Conservation (phyloP, 192 early-diverging fungal species). For the Gaertneriomyces semiglobifer region DNA sequence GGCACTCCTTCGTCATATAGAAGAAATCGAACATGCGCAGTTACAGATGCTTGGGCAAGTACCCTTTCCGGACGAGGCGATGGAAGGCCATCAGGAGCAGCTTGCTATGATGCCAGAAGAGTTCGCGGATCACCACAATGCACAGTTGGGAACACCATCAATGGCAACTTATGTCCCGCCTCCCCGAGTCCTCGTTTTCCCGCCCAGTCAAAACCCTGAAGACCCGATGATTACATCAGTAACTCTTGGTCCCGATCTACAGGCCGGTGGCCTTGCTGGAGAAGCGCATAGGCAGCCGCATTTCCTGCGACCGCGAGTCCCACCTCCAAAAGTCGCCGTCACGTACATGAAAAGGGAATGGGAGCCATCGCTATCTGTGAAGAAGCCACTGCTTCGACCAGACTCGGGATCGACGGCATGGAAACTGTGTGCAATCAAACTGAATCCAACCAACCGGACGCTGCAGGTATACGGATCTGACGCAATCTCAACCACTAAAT, state of each 20-base stretch:
- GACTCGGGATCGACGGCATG: constrained; percentile 7
- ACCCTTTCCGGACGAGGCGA: background rate
- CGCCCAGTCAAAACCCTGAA: background rate
- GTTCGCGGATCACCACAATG: background rate
- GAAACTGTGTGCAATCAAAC: background rate
- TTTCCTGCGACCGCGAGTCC: background rate
- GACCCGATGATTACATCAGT: background rate
- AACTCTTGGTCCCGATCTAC: background rate
- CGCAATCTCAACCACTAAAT: background rate
- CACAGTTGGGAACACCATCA: background rate
- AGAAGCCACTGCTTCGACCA: background rate
- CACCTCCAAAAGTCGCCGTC: background rate
- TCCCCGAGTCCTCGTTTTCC: background rate
- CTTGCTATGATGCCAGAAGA: background rate
- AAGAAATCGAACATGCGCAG: constrained; percentile 5
- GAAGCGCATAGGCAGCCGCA: background rate
- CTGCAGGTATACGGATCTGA: background rate
- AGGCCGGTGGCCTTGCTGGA: background rate
- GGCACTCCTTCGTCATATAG: constrained; percentile 3
- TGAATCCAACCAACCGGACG: background rate
- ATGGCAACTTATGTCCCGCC: background rate
- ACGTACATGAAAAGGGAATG: constrained; percentile 5
- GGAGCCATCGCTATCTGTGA: constrained; percentile 1
- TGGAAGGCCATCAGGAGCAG: background rate
- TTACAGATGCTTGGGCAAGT: background rate